Conservation (phyloP, 768 basidiomycete species). For the Neoboletus subvelutipes region DNA sequence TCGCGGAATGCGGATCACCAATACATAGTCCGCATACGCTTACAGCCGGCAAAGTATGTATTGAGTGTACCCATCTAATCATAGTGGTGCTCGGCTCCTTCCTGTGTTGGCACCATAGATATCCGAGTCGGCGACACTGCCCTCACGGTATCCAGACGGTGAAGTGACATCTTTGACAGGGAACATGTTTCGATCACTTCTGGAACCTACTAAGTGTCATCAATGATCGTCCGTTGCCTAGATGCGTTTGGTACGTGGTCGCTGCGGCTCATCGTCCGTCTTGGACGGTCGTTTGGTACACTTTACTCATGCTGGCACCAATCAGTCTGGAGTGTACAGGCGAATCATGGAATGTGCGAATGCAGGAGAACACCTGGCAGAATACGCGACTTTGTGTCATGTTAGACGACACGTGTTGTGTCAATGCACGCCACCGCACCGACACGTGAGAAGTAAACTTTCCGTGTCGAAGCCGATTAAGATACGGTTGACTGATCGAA, state of each 20-base stretch:
- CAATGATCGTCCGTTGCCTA: background rate
- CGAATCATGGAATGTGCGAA: background rate
- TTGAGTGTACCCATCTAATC: too few relatives aligned
- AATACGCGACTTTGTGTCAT: too few relatives aligned
- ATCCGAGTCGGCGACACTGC: background rate
- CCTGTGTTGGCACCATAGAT: background rate
- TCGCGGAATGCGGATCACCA: background rate
- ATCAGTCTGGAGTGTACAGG: background rate
- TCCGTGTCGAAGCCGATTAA: too few relatives aligned
- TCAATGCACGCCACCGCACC: too few relatives aligned
- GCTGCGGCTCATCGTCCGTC: background rate
- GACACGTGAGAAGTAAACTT: too few relatives aligned
- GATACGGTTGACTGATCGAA: too few relatives aligned
- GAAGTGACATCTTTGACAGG: background rate
- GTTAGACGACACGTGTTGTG: too few relatives aligned
- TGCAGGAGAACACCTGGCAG: background rate
- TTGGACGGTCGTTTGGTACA: background rate
- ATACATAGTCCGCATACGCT: background rate
- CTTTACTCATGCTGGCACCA: background rate
- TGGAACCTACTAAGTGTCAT: background rate
- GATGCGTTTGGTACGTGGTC: too few relatives aligned
- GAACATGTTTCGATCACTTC: background rate
- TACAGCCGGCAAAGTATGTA: too few relatives aligned
- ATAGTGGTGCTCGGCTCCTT: background rate
- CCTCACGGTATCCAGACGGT: background rate